Percentiles rank a stretch among this genome's conserved stretches.
phyloP scores from a whole-genome alignment of 371 early-diverging fungal species.

The Gilbertella persicaria region DNA sequence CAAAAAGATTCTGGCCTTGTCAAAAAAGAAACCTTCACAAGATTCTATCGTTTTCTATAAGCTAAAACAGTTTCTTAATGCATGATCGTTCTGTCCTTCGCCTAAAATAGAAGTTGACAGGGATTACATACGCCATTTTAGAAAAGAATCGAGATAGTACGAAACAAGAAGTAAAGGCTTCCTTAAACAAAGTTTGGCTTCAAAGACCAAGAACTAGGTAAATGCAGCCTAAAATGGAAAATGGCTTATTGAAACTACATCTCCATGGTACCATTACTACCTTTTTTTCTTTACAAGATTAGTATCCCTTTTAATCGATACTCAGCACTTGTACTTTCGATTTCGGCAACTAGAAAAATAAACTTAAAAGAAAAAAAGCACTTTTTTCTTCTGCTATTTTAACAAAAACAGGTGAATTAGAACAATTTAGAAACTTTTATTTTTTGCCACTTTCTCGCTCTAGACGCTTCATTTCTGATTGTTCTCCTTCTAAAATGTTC shows the following conservation, averaged over 20 bases:
- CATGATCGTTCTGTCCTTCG: not conserved
- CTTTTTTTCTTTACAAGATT: not conserved
- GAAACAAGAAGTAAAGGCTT: no score
- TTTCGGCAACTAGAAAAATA: not conserved
- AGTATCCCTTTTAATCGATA: no score
- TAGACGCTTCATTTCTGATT: slow-evolving; percentile 76
- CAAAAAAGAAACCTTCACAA: not conserved
- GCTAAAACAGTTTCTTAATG: not conserved
- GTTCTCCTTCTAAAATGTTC: slow-evolving; percentile 75
- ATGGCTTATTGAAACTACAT: no score
- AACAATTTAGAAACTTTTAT: no score
- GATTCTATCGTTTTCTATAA: not conserved
- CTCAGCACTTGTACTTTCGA: no score
- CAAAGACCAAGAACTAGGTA: slow-evolving; percentile 4
- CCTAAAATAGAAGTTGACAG: not conserved
- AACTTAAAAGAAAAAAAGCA: not conserved
- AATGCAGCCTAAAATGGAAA: not conserved
- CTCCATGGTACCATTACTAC: no score
- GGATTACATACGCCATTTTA: not conserved
- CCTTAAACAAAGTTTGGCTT: no score
- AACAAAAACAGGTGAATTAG: no score
- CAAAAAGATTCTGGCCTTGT: not conserved
- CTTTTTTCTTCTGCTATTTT: not conserved
- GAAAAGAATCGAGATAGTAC: not conserved
- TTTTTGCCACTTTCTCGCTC: slow-evolving; percentile 54